phyloP scores from a whole-genome alignment of 1,139 yeast species.

The Lipomyces yarrowii region DNA sequence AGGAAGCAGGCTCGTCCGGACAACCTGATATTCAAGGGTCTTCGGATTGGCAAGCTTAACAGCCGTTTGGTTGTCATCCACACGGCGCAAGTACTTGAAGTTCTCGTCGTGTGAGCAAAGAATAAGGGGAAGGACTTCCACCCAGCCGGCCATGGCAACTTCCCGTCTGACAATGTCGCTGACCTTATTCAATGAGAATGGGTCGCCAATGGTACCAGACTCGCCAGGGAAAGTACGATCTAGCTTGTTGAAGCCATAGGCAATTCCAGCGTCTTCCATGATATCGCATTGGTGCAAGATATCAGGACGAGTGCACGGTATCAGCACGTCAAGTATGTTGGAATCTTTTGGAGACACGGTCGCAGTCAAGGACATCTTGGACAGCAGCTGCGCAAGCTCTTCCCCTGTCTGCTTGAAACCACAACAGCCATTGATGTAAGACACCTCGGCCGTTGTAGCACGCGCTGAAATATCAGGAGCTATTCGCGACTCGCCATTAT shows the following conservation, averaged over 20 bases:
- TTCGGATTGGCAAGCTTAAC: conserved; percentile 95
- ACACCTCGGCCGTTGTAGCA: conserved; percentile 70
- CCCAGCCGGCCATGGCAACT: conserved; percentile 93
- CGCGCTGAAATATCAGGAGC: conserved; percentile 76
- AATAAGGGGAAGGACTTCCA: conserved; percentile 93
- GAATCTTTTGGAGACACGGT: conserved; percentile 52
- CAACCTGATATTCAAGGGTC: conserved; percentile 95
- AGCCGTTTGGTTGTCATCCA: conserved; percentile 75
- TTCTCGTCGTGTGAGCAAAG: conserved; percentile 96
- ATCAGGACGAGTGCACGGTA: conserved; percentile 95
- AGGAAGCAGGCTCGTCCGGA: conserved; percentile 89
- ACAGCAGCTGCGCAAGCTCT: conserved; percentile 68
- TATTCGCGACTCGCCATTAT: conserved; percentile 74
- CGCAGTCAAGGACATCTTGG: conserved; percentile 81
- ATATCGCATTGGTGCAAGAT: conserved; percentile 96
- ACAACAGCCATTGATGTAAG: conserved; percentile 88
- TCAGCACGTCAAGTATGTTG: conserved; percentile 63
- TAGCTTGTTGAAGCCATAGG: conserved; percentile 91
- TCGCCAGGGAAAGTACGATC: conserved; percentile 79
- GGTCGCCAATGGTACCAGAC: conserved; percentile 79
- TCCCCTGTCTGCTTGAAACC: conserved; percentile 73
- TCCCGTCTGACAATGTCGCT: conserved; percentile 90
- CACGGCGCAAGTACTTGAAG: conserved; percentile 75
- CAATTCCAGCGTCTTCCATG: conserved; percentile 98
- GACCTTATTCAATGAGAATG: conserved; percentile 88